Evolutionary conservation across 2,329 filamentous ascomycete species (phyloP).

Genomic region (Diaporthe aspalathi): DNA sequence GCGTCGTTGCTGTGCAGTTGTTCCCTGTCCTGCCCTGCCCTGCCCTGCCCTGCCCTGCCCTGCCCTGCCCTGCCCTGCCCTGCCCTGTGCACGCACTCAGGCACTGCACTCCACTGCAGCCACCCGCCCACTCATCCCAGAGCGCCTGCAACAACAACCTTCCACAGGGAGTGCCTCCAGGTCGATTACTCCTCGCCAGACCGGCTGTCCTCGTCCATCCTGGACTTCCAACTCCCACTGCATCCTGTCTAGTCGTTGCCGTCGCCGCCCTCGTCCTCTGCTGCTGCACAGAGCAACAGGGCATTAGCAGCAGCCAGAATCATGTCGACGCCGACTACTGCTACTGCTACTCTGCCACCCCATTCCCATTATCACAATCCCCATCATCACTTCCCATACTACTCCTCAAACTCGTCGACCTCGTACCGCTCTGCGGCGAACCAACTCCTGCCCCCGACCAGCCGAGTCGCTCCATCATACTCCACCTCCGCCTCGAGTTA

Average conservation of each 20-base stretch:
- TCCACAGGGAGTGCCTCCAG: slow-evolving; percentile 30
- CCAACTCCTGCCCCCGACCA: slow-evolving; percentile 53
- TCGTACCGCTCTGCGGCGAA: slow-evolving; percentile 49
- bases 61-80: slow-evolving; percentile 8
- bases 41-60: too few species aligned
- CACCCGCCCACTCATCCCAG: background rate
- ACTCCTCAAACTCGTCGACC: slow-evolving; percentile 57
- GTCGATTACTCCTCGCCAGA: slow-evolving; percentile 24
- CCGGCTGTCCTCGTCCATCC: slow-evolving; percentile 32
- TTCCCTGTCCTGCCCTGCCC: too few species aligned
- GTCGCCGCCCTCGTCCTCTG: slow-evolving; percentile 4
- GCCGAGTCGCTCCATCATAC: slow-evolving; percentile 51
- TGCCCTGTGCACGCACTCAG: slow-evolving; percentile 27
- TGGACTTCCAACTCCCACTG: slow-evolving; percentile 22
- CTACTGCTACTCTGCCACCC: slow-evolving; percentile 77
- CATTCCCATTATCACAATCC: slow-evolving; percentile 76
- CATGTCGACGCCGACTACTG: slow-evolving; percentile 87
- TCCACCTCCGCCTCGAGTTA: slow-evolving; percentile 41
- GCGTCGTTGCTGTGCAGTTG: slow-evolving; percentile 5
- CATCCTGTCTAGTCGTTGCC: slow-evolving; percentile 2
- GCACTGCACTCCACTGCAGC: too few species aligned
- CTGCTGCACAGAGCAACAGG: slow-evolving; percentile 32
- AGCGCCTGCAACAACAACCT: slow-evolving; percentile 25
- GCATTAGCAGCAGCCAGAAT: slow-evolving; percentile 42
- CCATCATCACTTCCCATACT: slow-evolving; percentile 63